Evolutionary conservation across 768 basidiomycete genomes (phyloP).

Genomic region (Tricholoma sp.): DNA sequence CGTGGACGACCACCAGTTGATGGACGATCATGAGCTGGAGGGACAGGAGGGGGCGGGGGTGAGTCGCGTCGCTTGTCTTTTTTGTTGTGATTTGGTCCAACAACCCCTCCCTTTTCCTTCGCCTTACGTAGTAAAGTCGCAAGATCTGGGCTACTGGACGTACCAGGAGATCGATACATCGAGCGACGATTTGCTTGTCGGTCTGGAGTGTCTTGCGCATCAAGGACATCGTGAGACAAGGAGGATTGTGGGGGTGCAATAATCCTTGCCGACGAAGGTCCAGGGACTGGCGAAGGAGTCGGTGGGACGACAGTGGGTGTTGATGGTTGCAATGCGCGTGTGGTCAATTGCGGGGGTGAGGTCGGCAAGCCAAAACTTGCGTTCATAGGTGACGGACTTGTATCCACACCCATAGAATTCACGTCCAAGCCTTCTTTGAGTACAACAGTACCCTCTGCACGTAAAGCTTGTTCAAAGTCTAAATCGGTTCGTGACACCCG

Average conservation of each 20-base stretch:
- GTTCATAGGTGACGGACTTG: slow-evolving; percentile 34
- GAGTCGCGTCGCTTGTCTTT: slow-evolving; percentile 30
- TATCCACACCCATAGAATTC: slow-evolving; percentile 54
- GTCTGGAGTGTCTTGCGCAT: slow-evolving; percentile 59
- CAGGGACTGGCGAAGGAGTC: slow-evolving; percentile 50
- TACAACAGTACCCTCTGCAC: slow-evolving; percentile 58
- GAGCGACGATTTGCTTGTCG: slow-evolving; percentile 74
- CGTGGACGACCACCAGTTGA: slow-evolving; percentile 30
- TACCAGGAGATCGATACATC: slow-evolving; percentile 84
- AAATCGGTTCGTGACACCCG: slow-evolving; percentile 70
- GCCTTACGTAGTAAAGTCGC: slow-evolving; percentile 83
- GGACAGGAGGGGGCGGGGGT: slow-evolving; percentile 38
- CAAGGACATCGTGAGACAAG: slow-evolving; percentile 55
- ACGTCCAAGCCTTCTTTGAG: slow-evolving; percentile 72
- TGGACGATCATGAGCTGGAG: slow-evolving; percentile 26
- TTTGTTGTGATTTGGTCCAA: slow-evolving; percentile 28
- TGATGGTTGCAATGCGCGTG: slow-evolving; percentile 40
- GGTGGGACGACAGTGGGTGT: slow-evolving; percentile 65
- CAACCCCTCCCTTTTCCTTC: slow-evolving; percentile 56
- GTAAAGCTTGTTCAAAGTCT: slow-evolving; percentile 78
- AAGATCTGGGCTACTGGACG: slow-evolving; percentile 88
- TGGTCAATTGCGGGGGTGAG: slow-evolving; percentile 28
- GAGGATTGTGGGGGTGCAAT: slow-evolving; percentile 34
- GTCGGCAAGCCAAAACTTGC: slow-evolving; percentile 39
- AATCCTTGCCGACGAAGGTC: slow-evolving; percentile 26